Evolutionary conservation across 805 yeast genomes (phyloP), one percentile per base, ranked within the genome.

Genomic region (Blastobotrys attinorum): DNA sequence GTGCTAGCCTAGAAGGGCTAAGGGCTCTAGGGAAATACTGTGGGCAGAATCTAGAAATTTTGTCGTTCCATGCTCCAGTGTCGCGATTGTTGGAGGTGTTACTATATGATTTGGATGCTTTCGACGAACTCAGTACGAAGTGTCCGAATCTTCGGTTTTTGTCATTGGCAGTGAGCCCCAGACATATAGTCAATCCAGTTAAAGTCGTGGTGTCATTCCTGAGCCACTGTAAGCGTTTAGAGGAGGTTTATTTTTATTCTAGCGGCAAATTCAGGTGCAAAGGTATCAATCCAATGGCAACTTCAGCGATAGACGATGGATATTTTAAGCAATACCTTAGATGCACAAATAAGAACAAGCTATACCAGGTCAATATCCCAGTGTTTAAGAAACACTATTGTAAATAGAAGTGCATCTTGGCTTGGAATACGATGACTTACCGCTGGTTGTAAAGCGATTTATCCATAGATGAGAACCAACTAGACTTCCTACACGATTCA

Each of bases 31-130:
- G 32, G 2, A 27, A 34, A 11, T 21, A 10, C 3, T 41, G 44
- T 35, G 44, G 44, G 6, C 33, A n/a, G 10, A 21, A 33, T 11
- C 39, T 41, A 3, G 39, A 41, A 16, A 39, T 35, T 3, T n/a
- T 41, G 37, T 31, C 43, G 37, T 37, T 40, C 4, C 25, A 22
- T 3, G 27, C 31, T 3, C 43, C 37, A 6, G 8, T 20, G 11
- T 18, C 29, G 13, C 22, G 37, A 22, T 31, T 37, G 22, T 16
- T 20, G 4, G 43, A 40, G 36, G 13, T 40, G 34, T 11, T 41
- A 6, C 39, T n/a, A 13, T 41, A 35, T 29, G 39, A 41, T 4
- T 7, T 41, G 15, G 35, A 41, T 17, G 16, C 44, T 4, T 5
- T 41, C 13, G 4, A 11, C 11, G n/a, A 22, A 15, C 25, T 41